Evolutionary conservation across 345 rosid genomes (phyloP), one percentile per base, ranked within the genome.

Genomic region (Pistacia vera): DNA sequence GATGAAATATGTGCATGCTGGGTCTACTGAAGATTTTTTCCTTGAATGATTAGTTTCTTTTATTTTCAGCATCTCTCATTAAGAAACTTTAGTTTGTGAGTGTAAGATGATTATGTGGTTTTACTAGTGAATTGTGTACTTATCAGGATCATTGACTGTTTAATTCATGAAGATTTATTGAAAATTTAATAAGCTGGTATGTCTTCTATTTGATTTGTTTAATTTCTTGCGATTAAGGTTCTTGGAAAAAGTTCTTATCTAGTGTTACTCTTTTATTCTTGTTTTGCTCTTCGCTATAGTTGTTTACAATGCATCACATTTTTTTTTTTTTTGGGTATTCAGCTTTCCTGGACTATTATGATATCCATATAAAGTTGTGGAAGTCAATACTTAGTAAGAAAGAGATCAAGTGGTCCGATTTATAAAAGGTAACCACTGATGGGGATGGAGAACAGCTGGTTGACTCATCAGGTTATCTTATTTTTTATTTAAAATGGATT

Each of bases 391-490:
- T 95, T 54, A 88, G 77, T 73, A 95, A 93, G 76, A 93, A 93
- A 79, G 98, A 95, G 86, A 90, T 95, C 72, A 95, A 91, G 88
- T 95, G 95, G 97, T 93, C 98, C 81, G 93, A 90, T 57, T 93
- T 90, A 81, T 90, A 89, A 89, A 95, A 95, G 83, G 98, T 95
- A 74, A 98, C 98, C 33, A 71, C 84, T 95, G 73, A 87, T 83
- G 54, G 86, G 59, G 98, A 93, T 68, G 95, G 94, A 69, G 90
- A 88, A 78, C 91, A 87, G 66, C 78, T 95, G 90, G 95, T 91
- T 72, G 94, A 95, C 81, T 91, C 94, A 76, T 93, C 98, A 86
- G 96, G 98, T 95, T 51, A 11, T 35, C 44, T 69, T 46, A 63
- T 77, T 12, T 41, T 18, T 54, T 49, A 4, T 76, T 64, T 51